Evolutionary conservation across 2,329 filamentous ascomycete species (phyloP).

Genomic region (Aureobasidium sp.): DNA sequence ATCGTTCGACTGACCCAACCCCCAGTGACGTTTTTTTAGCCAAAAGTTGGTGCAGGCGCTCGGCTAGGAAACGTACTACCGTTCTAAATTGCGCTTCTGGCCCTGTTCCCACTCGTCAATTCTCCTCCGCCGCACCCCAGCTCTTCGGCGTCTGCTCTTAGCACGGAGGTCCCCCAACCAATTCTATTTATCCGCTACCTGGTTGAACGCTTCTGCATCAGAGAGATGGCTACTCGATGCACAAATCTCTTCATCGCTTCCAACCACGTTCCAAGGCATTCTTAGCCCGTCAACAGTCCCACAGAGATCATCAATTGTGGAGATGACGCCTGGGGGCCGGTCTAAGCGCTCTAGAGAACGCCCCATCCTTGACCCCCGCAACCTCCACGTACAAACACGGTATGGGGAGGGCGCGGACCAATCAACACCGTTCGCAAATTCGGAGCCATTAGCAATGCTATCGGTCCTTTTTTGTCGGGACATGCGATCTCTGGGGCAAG

Average conservation of each 20-base stretch:
- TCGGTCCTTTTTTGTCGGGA: constrained; percentile 4
- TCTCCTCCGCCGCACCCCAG: background rate
- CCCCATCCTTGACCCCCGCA: constrained; percentile 8
- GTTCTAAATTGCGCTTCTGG: constrained; percentile 9
- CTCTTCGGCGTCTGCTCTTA: background rate
- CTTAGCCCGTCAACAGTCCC: background rate
- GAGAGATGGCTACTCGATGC: background rate
- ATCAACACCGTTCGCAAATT: background rate
- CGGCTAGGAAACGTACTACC: constrained; percentile 1
- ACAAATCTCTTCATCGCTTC: background rate
- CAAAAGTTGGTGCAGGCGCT: constrained; percentile 9
- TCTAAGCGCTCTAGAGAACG: constrained; percentile 1
- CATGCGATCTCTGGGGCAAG: background rate
- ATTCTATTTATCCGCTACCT: background rate
- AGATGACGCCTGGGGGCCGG: background rate
- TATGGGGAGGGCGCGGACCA: constrained; percentile 6
- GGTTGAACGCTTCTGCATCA: background rate
- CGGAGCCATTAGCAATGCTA: constrained; percentile 10
- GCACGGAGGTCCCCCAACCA: background rate
- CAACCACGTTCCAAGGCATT: background rate
- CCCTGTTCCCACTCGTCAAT: background rate
- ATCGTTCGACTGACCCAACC: background rate
- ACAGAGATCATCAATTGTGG: constrained; percentile 9
- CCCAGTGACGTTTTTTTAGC: constrained; percentile 8
- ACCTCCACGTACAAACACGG: background rate